A percentile compares a stretch with the other conserved stretches of the same genome.
phyloP scores from a whole-genome alignment of 441 rosid genomes.

The Kokia cookei region DNA sequence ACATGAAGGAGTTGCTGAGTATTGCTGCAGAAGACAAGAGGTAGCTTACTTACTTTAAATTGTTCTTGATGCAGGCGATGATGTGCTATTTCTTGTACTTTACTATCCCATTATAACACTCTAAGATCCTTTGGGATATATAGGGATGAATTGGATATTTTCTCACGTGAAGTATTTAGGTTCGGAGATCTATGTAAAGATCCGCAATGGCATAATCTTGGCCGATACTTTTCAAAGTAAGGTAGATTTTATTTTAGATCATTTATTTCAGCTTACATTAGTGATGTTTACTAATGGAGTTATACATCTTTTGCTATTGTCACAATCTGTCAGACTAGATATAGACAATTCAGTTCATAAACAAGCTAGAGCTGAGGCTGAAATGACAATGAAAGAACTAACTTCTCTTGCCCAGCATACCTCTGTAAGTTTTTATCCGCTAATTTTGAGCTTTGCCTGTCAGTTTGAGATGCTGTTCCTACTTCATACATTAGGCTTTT shows the following conservation, averaged over 20 bases:
- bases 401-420: conserved; percentile 64
- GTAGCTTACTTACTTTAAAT: conserved; percentile 22
- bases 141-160: conserved; percentile 86
- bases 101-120: neutral
- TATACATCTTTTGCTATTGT: conserved; percentile 12
- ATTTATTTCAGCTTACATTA: neutral
- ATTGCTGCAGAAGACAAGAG: conserved; percentile 91
- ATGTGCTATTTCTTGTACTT: neutral
- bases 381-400: conserved; percentile 56
- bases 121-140: neutral
- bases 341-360: conserved; percentile 29
- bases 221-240: conserved; percentile 67
- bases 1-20: conserved; percentile 51
- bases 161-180: conserved; percentile 71
- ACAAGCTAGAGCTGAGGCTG: conserved; percentile 48
- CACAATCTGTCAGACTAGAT: conserved; percentile 50
- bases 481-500: neutral
- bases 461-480: neutral
- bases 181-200: conserved; percentile 88
- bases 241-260: conserved; percentile 9
- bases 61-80: neutral
- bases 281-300: conserved; percentile 12
- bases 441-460: neutral
- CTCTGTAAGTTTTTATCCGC: conserved; percentile 46
- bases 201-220: conserved; percentile 83